Evolutionary conservation across 2,329 filamentous ascomycete species (phyloP).

Genomic region (Gliomastix tumulicola): DNA sequence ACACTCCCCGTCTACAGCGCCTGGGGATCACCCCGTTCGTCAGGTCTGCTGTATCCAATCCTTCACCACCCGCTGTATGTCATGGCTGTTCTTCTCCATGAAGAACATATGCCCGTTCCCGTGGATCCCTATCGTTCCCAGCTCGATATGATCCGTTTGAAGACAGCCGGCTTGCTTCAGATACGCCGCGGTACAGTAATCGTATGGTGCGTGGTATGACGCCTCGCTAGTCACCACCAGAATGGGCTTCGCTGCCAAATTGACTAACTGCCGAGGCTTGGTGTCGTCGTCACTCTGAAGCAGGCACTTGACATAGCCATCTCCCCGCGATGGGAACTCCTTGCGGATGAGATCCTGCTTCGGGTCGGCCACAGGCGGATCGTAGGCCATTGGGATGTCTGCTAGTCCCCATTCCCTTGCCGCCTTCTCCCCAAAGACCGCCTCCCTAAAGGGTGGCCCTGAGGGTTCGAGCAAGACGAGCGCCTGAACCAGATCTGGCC

Average conservation of each 20-base stretch:
- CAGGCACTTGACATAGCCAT: constrained; percentile 13
- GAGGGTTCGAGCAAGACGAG: constrained; percentile 37
- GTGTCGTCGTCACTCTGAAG: constrained; percentile 23
- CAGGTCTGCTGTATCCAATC: constrained; percentile 12
- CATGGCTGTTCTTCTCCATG: constrained; percentile 38
- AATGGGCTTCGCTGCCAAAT: constrained; percentile 23
- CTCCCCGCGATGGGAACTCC: constrained; percentile 2
- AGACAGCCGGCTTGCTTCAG: constrained; percentile 33
- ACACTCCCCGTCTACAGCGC: too few relatives aligned
- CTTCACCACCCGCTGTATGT: constrained; percentile 19
- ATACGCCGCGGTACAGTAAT: constrained; percentile 31
- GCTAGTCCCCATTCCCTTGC: constrained; percentile 40
- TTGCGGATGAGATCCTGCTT: constrained; percentile 16
- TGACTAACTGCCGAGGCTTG: constrained; percentile 23
- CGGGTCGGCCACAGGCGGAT: constrained; percentile 30
- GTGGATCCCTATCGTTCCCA: constrained; percentile 27
- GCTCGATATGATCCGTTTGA: constrained; percentile 22
- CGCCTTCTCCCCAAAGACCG: constrained; percentile 17
- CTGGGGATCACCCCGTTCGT: too few relatives aligned
- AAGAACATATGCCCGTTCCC: constrained; percentile 43
- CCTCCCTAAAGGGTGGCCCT: constrained; percentile 38
- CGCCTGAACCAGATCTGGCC: constrained; percentile 29
- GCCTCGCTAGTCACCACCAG: constrained; percentile 33
- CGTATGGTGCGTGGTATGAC: constrained; percentile 37
- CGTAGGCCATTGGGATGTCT: constrained; percentile 38